These are phyloP conservation scores for Populus pruinosa DNA, from an alignment of 345 rosid genomes.

Conservation along the genomic window DNA sequence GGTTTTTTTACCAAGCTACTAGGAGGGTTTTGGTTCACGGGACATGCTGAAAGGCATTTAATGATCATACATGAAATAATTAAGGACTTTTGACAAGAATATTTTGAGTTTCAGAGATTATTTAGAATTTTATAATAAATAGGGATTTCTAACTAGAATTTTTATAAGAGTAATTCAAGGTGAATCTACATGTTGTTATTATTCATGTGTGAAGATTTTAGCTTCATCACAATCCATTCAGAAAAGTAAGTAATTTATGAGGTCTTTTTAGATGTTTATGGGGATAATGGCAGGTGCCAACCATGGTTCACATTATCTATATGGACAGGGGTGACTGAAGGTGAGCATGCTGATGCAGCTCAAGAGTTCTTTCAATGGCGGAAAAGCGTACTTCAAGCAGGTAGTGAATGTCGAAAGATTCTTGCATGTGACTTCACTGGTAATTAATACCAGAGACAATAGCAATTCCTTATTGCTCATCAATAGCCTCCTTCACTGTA, in stretches of 20 bases:
- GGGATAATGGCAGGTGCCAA: not conserved
- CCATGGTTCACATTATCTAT: not conserved
- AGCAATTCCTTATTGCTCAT: not conserved
- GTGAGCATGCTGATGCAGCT: not conserved
- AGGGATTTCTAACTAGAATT: not conserved
- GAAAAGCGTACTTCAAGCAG: not conserved
- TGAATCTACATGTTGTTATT: not conserved
- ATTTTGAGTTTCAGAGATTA: no score
- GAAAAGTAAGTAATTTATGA: not conserved
- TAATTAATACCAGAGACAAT: not conserved
- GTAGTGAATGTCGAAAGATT: not conserved
- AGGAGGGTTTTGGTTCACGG: not conserved
- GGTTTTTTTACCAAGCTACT: not conserved
- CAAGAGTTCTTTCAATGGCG: not conserved
- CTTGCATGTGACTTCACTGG: not conserved
- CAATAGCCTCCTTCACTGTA: no score
- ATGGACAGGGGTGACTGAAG: not conserved
- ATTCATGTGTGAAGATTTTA: not conserved
- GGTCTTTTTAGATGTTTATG: not conserved
- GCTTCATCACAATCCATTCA: not conserved
- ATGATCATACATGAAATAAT: not conserved
- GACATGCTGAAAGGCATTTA: not conserved
- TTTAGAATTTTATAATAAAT: no score
- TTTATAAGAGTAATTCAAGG: not conserved
- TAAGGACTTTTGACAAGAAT: not conserved